Percentiles rank a stretch among this genome's conserved stretches.
Evolutionary conservation across 192 early-diverging fungal genomes (phyloP).

Genomic region (Geranomyces variabilis): DNA sequence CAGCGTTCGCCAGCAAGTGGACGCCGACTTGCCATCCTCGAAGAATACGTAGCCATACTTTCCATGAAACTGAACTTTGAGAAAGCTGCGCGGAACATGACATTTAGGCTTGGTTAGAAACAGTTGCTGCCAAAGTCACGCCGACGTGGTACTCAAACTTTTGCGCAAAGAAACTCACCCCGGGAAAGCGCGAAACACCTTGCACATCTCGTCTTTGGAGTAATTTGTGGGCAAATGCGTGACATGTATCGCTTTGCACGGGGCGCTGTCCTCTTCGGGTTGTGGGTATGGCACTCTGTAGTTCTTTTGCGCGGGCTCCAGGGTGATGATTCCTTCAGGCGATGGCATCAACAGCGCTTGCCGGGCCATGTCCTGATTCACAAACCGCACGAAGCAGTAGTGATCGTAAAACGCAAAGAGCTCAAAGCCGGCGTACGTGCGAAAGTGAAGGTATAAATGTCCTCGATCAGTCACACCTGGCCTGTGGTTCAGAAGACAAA

Average conservation of each 20-base stretch:
- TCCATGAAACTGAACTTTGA: constrained; percentile 36
- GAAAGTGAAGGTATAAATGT: constrained; percentile 37
- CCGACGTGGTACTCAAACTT: no score
- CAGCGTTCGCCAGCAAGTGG: constrained; percentile 17
- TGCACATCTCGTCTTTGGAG: constrained; percentile 39
- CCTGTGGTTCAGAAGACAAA: constrained; percentile 5
- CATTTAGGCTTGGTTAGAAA: no score
- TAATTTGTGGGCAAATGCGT: constrained; percentile 45
- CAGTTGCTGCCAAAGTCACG: no score
- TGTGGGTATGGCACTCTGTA: constrained; percentile 42
- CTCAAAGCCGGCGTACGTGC: constrained; percentile 38
- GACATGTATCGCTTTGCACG: constrained; percentile 34
- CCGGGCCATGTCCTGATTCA: constrained; percentile 1
- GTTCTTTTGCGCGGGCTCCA: constrained; percentile 35
- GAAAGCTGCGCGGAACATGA: constrained; percentile 29
- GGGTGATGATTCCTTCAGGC: constrained; percentile 33
- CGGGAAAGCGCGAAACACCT: constrained; percentile 34
- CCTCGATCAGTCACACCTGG: constrained; percentile 38
- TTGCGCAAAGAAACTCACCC: constrained; percentile 32
- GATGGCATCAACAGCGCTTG: constrained; percentile 18
- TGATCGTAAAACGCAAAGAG: constrained; percentile 43
- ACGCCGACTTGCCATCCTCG: constrained; percentile 22
- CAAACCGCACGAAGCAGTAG: constrained; percentile 44
- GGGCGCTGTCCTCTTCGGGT: constrained; percentile 33
- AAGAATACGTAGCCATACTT: constrained; percentile 44